Evolutionary conservation across 352 stramenopile species (phyloP).

Genomic region (Pythium sp.): DNA sequence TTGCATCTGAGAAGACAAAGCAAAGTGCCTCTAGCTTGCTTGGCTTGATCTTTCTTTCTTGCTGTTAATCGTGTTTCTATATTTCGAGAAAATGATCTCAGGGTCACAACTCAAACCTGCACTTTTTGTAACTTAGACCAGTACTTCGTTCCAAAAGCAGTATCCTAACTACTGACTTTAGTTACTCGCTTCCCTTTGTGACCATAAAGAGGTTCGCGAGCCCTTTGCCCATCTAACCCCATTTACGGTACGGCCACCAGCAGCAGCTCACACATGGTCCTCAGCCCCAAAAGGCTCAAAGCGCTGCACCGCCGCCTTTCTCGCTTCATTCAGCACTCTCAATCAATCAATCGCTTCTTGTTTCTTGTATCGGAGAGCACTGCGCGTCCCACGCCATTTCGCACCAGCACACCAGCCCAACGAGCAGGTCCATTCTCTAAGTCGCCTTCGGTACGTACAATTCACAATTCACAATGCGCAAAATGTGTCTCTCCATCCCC

Average conservation of each 20-base stretch:
- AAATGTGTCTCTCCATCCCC: not conserved
- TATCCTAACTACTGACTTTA: too few relatives aligned
- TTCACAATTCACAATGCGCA: not conserved
- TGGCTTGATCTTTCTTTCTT: not conserved
- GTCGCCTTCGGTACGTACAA: constrained; percentile 1
- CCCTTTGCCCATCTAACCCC: too few relatives aligned
- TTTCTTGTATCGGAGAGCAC: not conserved
- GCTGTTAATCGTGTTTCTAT: not conserved
- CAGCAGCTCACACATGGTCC: too few relatives aligned
- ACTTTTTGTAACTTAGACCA: not conserved
- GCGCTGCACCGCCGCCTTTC: not conserved
- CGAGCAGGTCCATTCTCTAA: not conserved
- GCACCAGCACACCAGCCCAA: not conserved
- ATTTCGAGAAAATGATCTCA: not conserved
- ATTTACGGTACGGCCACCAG: too few relatives aligned
- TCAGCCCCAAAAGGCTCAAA: not conserved
- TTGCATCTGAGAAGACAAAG: not conserved
- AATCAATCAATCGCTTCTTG: not conserved
- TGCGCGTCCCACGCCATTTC: not conserved
- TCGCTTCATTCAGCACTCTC: not conserved
- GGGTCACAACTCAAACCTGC: not conserved
- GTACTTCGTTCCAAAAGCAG: not conserved
- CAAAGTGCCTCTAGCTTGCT: not conserved
- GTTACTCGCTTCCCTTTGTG: too few relatives aligned
- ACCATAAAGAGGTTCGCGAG: too few relatives aligned